Conservation (phyloP, 495 filamentous ascomycete genomes). For the Cercophora samala region DNA sequence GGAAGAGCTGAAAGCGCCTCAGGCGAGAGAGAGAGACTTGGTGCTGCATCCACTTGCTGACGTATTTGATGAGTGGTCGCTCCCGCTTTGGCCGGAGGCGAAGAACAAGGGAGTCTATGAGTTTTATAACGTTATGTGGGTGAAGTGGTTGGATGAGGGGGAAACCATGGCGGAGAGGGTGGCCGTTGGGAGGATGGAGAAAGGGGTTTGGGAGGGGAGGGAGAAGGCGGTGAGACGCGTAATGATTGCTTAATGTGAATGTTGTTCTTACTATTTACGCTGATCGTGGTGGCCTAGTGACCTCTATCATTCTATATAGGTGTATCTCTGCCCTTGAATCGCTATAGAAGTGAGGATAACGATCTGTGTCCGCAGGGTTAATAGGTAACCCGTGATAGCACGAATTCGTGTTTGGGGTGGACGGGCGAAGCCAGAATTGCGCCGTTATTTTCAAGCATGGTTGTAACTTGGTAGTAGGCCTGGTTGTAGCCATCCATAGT, state of each 20-base stretch:
- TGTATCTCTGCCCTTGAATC: too few species aligned
- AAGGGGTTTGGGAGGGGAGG: conserved; percentile 20
- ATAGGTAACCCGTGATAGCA: background rate
- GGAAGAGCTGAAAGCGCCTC: background rate
- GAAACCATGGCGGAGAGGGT: conserved; percentile 11
- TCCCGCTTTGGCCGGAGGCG: conserved; percentile 9
- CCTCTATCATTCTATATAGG: too few species aligned
- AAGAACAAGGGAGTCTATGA: conserved; percentile 17
- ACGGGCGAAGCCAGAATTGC: too few species aligned
- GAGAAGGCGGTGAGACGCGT: conserved; percentile 14
- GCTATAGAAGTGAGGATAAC: too few species aligned
- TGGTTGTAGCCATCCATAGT: too few species aligned
- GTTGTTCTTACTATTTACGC: background rate
- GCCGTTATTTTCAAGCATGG: too few species aligned
- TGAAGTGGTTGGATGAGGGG: conserved; percentile 18
- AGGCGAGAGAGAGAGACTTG: background rate
- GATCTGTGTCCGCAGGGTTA: too few species aligned
- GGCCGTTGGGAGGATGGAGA: conserved; percentile 25
- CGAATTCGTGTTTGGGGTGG: too few species aligned
- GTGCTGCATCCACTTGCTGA: conserved; percentile 16
- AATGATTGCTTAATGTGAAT: background rate
- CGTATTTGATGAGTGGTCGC: conserved; percentile 23
- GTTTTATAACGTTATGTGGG: conserved; percentile 28
- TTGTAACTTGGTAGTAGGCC: too few species aligned
- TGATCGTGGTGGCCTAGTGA: too few species aligned